A percentile compares a stretch with the other conserved stretches of the same genome.
Conservation (phyloP, 1,284 basidiomycete species). For the Marasmius oreades region DNA sequence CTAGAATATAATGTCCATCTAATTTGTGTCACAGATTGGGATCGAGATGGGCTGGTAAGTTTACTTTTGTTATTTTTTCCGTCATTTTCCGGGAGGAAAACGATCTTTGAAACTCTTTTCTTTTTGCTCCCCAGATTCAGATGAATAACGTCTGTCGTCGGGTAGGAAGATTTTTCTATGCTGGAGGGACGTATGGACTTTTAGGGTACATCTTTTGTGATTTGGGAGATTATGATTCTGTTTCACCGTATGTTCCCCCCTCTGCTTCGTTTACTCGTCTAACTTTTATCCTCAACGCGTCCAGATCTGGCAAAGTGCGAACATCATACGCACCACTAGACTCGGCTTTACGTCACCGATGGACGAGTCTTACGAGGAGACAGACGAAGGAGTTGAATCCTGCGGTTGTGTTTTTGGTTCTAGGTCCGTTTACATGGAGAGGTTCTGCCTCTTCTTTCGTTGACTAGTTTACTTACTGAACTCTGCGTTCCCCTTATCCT, state of each 20-base stretch:
- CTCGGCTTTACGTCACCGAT: constrained; percentile 66
- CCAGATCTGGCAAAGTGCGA: constrained; percentile 61
- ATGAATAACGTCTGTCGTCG: constrained; percentile 78
- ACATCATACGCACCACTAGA: constrained; percentile 65
- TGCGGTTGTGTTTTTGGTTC: constrained; percentile 62
- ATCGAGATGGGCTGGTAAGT: constrained; percentile 68
- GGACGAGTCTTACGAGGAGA: constrained; percentile 64
- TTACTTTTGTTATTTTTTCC: constrained; percentile 11
- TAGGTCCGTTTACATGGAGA: constrained; percentile 57
- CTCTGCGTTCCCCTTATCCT: not conserved
- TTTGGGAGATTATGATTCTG: constrained; percentile 81
- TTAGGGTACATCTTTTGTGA: constrained; percentile 95
- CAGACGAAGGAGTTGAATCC: constrained; percentile 81
- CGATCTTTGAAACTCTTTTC: constrained; percentile 5
- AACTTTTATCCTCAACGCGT: constrained; percentile 38
- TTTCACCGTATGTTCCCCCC: constrained; percentile 56
- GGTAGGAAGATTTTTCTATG: constrained; percentile 78
- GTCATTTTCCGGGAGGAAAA: constrained; percentile 12
- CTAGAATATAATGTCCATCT: constrained; percentile 57
- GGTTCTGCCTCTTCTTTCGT: not conserved
- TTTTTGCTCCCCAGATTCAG: constrained; percentile 48
- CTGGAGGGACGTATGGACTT: constrained; percentile 87
- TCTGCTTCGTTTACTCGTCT: constrained; percentile 10
- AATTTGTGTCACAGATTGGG: constrained; percentile 80
- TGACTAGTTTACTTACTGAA: not conserved